A percentile compares a stretch with the other conserved stretches of the same genome.
phyloP scores from a whole-genome alignment of 352 stramenopile genomes.

The Pythium brachiatum region DNA sequence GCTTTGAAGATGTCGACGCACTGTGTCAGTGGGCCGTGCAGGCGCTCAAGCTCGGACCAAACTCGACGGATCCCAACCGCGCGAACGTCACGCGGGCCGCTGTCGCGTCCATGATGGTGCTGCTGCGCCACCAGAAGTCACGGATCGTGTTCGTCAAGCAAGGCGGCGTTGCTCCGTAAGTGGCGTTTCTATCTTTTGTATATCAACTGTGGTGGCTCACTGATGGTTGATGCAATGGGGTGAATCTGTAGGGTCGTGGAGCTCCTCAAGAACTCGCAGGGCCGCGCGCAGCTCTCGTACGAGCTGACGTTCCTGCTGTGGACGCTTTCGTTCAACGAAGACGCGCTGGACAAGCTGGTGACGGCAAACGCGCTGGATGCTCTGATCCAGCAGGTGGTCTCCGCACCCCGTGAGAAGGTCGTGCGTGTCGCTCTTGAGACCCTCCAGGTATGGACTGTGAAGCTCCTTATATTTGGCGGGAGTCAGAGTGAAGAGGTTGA shows the following conservation, averaged over 20 bases:
- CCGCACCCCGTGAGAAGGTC: conserved; percentile 97
- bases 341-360: conserved; percentile 80
- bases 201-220: too few species aligned
- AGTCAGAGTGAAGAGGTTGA: too few species aligned
- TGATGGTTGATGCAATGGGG: conserved; percentile 4
- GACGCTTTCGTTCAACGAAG: conserved; percentile 92
- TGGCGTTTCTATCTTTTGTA: conserved; percentile 12
- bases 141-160: conserved; percentile 89
- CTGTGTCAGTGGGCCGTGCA: conserved; percentile 79
- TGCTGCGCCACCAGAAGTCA: conserved; percentile 88
- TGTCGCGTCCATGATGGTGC: conserved; percentile 90
- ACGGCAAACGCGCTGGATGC: conserved; percentile 59
- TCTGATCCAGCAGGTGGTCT: conserved; percentile 81
- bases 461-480: too few species aligned
- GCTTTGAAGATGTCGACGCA: conserved; percentile 76
- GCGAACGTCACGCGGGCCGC: conserved; percentile 80
- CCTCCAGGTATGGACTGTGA: conserved; percentile 80
- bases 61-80: conserved; percentile 64
- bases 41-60: conserved; percentile 59
- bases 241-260: conserved; percentile 47
- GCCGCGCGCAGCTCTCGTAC: conserved; percentile 94
- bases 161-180: conserved; percentile 89
- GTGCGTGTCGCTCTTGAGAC: conserved; percentile 93
- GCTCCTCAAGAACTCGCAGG: conserved; percentile 73
- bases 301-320: conserved; percentile 97